Evolutionary conservation across 352 stramenopile genomes (phyloP), one percentile per base, ranked within the genome.

Genomic region (Globisporangium mamillatum): DNA sequence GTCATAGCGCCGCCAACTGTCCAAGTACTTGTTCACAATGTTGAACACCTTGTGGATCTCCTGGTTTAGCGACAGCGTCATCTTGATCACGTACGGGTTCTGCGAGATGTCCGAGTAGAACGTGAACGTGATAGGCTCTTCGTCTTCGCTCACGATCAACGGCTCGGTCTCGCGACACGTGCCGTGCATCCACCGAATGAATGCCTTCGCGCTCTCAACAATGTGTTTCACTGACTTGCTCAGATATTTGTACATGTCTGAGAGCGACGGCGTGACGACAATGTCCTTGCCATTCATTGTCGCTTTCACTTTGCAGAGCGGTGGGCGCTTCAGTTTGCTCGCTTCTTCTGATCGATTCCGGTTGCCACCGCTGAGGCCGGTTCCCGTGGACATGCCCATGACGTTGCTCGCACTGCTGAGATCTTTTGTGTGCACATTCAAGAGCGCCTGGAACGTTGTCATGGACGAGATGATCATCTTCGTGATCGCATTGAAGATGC

Each of bases 391-490:
- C 56, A 79, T 84, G 0, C 79, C 82, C 75, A 88, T 86, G 24
- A 76, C 70, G 1, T 62, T 75, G 3, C 72, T 46, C 0, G 73
- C 71, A 60, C 78, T 91, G 48, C 73, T 89, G 24, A 95, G 82
- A 61, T 96, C 89, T 50, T 96, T 95, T 5, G 88, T 92, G 66
- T 94, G 84, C 9, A 96, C 81, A 54, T 96, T 97, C 3, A 99
- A 70, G 6, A 99, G 68, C 1, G 91, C 92, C 50, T 98, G 90
- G 56, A 99, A 98, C 18, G 93, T 97, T 1, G 92, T 97, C 90
- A 99, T 98, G 9, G 90, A 97, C 16, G 84, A 80, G 57, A 98
- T 94, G 54, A 98, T 98, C 92, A 98, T 98, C 68, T 97, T 97
- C 4, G 91, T 98, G 68, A 99, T 98, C 0, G 95, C 94, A 63